phyloP scores from a whole-genome alignment of 73 alveolate genomes.

The Tetrahymena elliotti region DNA sequence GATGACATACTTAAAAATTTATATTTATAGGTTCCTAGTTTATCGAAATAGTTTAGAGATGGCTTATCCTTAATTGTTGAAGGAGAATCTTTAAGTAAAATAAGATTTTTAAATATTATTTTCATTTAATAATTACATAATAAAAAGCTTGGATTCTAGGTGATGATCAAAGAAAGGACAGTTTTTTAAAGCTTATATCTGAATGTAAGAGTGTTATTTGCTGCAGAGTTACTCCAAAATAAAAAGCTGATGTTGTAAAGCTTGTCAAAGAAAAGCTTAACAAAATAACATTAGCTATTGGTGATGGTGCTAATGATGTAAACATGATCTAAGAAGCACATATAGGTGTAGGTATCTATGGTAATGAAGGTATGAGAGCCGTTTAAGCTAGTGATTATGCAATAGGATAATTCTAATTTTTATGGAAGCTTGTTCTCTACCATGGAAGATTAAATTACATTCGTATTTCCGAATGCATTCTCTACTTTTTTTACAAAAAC shows the following conservation, averaged over 20 bases:
- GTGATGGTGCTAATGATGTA: constrained; percentile 99
- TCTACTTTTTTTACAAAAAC: constrained; percentile 94
- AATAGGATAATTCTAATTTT: constrained; percentile 74
- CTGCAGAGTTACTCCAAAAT: constrained; percentile 85
- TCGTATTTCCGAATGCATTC: constrained; percentile 83
- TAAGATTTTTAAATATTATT: not conserved
- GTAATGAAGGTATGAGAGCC: constrained; percentile 97
- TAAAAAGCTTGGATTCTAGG: constrained; percentile 19
- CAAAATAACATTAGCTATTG: constrained; percentile 83
- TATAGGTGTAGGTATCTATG: constrained; percentile 93
- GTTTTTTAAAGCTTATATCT: not conserved
- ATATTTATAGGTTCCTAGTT: not conserved
- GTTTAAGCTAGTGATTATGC: constrained; percentile 90
- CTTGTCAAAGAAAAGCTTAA: constrained; percentile 64
- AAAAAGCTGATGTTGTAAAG: constrained; percentile 91
- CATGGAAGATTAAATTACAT: constrained; percentile 95
- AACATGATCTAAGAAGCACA: constrained; percentile 77
- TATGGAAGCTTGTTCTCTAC: constrained; percentile 76
- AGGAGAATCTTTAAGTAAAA: constrained; percentile 50
- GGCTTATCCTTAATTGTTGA: constrained; percentile 53
- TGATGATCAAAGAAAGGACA: constrained; percentile 1
- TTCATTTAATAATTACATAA: not conserved
- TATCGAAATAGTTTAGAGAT: not conserved
- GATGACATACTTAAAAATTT: not conserved
- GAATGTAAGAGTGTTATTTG: constrained; percentile 69